Evolutionary conservation across 2,329 filamentous ascomycete genomes (phyloP), one percentile per base, ranked within the genome.

Genomic region (Apiospora pterosperma): DNA sequence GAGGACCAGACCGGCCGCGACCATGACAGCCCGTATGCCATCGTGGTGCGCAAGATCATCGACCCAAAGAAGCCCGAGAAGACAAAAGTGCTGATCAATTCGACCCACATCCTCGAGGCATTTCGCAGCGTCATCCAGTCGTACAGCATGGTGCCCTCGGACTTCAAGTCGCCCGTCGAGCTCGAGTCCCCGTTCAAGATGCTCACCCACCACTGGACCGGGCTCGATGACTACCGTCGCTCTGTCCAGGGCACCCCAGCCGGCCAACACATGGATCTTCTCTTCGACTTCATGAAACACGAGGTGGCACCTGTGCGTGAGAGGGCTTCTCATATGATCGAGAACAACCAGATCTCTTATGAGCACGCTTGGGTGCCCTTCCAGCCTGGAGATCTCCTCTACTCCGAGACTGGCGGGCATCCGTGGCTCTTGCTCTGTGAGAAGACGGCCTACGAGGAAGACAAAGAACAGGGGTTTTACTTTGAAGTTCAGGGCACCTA

Each of bases 241-340:
- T 25, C 62, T 5, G 36, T 61, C 11, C 62, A 68, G 12, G 36
- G 41, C 0, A 59, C 63, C 4, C 61, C 48, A 10, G 66, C 67
- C 19, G 58, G 67, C 31, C 71, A 12, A 14, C 44, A 76, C 48
- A 31, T 75, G 2, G 69, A 72, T 31, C 68, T 74, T 2, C 68
- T 76, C 2, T 73, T 74, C 34, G 66, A 70, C 2, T 74, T 76
- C 64, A 76, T 76, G 72, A 61, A 70, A 1, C 66, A 69, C 38
- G 73, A 74, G 62, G 39, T 74, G 21, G 36, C 23, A 11, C 44
- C 44, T 3, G 12, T 23, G 5, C 44, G 44, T 7, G 44, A 48
- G 5, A 48, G 11, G 44, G 44, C 44, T 16, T 23, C 44, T 5
- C 44, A 28, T 16, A 70, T 74, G 73, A 68, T 73, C 8, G 62